Evolutionary conservation across 106 monocot genomes (phyloP).

Genomic region (Acorus calamus): DNA sequence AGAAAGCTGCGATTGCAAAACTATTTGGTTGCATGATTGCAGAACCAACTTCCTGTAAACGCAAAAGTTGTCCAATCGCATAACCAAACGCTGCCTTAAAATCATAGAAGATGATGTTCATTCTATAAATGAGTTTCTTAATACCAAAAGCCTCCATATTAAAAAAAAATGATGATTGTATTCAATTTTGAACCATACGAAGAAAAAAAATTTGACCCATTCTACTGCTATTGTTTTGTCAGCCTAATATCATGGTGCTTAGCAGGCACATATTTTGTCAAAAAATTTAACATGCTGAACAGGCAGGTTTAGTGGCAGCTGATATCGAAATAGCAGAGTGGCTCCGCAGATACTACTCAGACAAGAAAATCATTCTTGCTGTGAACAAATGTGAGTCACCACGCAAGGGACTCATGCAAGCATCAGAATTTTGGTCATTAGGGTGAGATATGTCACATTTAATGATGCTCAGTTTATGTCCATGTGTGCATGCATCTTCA

Average conservation of each 20-base stretch:
- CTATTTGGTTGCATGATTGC: too few species aligned
- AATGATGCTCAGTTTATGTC: not conserved
- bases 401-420: slow-evolving; percentile 83
- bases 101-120: too few species aligned
- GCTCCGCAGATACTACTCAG: slow-evolving; percentile 75
- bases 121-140: too few species aligned
- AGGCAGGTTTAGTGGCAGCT: slow-evolving; percentile 78
- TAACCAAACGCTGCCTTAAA: too few species aligned
- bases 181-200: too few species aligned
- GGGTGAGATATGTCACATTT: slow-evolving; percentile 45
- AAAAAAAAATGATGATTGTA: too few species aligned
- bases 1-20: too few species aligned
- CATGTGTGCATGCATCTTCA: too few species aligned
- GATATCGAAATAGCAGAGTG: slow-evolving; percentile 92
- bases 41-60: too few species aligned
- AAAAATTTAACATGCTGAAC: slow-evolving; percentile 2
- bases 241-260: not conserved
- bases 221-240: not conserved
- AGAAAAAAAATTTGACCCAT: too few species aligned
- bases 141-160: too few species aligned
- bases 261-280: not conserved
- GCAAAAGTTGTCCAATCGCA: too few species aligned
- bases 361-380: slow-evolving; percentile 78
- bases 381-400: slow-evolving; percentile 99
- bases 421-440: slow-evolving; percentile 95